These are phyloP conservation scores for Thymus quinquecostatus DNA, from an alignment of 257 asterid species.

Conservation along the genomic window DNA sequence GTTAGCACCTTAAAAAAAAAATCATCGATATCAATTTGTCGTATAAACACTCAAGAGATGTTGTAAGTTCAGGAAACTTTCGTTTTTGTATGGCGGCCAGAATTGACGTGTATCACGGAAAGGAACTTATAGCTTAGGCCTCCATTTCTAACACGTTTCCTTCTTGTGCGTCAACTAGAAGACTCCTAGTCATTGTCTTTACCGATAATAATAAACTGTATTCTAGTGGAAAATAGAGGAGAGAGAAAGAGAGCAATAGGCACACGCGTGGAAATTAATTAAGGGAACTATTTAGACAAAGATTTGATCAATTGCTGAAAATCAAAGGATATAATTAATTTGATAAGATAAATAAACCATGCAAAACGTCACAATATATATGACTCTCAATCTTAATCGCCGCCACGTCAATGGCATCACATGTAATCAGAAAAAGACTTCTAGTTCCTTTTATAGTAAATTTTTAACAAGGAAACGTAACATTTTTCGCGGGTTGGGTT, in stretches of 20 bases:
- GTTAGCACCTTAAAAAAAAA: too few relatives aligned
- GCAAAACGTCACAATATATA: background rate
- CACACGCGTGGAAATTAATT: too few relatives aligned
- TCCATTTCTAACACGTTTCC: constrained; percentile 29
- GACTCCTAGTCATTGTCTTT: constrained; percentile 16
- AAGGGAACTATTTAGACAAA: background rate
- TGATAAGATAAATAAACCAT: background rate
- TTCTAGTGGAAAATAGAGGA: background rate
- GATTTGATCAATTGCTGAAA: background rate
- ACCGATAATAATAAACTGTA: background rate
- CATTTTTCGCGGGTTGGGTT: too few relatives aligned
- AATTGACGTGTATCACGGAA: constrained; percentile 13
- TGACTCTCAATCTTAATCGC: background rate
- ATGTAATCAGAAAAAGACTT: constrained; percentile 25
- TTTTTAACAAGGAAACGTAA: too few relatives aligned
- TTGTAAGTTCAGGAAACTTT: too few relatives aligned
- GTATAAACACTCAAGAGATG: too few relatives aligned
- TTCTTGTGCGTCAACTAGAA: constrained; percentile 1
- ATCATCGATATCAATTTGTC: too few relatives aligned
- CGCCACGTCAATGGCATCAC: constrained; percentile 25
- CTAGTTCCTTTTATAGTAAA: background rate
- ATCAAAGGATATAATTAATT: background rate
- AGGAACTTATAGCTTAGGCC: background rate
- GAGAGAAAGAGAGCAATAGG: too few relatives aligned
- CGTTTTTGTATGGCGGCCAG: background rate